Evolutionary conservation across 2,329 filamentous ascomycete genomes (phyloP).

Genomic region (Phaeomoniella chlamydospora): DNA sequence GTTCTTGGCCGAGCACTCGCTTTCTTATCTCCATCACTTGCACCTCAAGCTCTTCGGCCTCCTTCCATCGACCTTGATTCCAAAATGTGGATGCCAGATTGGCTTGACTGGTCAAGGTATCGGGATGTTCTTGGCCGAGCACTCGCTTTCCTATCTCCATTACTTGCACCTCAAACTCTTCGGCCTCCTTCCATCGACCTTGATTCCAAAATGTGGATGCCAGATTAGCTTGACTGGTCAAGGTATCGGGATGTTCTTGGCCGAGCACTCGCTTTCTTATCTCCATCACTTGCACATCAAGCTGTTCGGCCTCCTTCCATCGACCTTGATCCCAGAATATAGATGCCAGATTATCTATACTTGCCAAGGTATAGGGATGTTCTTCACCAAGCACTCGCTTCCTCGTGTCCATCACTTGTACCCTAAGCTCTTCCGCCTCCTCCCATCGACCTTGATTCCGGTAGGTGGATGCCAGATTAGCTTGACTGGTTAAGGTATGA

Average conservation of each 20-base stretch:
- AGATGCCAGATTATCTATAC: slow-evolving; percentile 9
- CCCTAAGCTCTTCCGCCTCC: slow-evolving; percentile 8
- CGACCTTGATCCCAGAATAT: slow-evolving; percentile 8
- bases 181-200: slow-evolving; percentile 11
- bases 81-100: slow-evolving; percentile 1
- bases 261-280: slow-evolving; percentile 8
- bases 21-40: slow-evolving; percentile 3
- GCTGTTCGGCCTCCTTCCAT: slow-evolving; percentile 12
- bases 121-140: slow-evolving; percentile 6
- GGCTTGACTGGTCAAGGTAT: slow-evolving; percentile 16
- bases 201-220: not conserved
- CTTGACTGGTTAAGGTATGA: slow-evolving; percentile 9
- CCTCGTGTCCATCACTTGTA: slow-evolving; percentile 8
- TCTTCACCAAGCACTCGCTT: slow-evolving; percentile 8
- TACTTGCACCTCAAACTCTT: slow-evolving; percentile 14
- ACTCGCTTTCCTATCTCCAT: slow-evolving; percentile 7
- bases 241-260: slow-evolving; percentile 6
- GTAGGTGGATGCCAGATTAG: slow-evolving; percentile 9
- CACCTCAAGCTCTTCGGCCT: slow-evolving; percentile 3
- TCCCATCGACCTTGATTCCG: slow-evolving; percentile 5
- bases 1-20: not conserved
- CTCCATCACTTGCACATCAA: slow-evolving; percentile 6
- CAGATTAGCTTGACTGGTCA: slow-evolving; percentile 15
- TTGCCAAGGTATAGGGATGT: slow-evolving; percentile 8
- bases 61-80: slow-evolving; percentile 2